Percentiles rank a stretch among this genome's conserved stretches.
Conservation (phyloP, 805 yeast species). For the Yarrowia porcina region DNA sequence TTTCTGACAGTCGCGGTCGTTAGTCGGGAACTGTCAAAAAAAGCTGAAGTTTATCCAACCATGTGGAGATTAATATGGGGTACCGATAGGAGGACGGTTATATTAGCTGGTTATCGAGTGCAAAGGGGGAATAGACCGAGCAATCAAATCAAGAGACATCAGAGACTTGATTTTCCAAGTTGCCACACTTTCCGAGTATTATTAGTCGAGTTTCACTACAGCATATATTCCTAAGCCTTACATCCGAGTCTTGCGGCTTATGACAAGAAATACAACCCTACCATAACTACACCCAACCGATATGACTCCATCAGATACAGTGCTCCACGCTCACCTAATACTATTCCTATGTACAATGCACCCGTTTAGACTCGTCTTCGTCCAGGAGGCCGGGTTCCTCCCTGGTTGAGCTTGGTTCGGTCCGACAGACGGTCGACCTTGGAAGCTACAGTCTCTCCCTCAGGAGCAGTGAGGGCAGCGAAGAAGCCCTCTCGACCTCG, state of each 20-base stretch:
- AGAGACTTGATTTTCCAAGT: too few relatives aligned
- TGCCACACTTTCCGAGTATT: too few relatives aligned
- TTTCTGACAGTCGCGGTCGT: neutral
- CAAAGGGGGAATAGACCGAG: neutral
- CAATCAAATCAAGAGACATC: neutral
- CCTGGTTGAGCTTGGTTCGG: slow-evolving; percentile 78
- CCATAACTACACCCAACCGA: too few relatives aligned
- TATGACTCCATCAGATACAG: too few relatives aligned
- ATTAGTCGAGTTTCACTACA: too few relatives aligned
- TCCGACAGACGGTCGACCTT: slow-evolving; percentile 71
- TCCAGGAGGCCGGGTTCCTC: slow-evolving; percentile 86
- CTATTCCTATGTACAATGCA: slow-evolving; percentile 21
- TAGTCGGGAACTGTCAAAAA: neutral
- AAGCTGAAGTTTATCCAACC: neutral
- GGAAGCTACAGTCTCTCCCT: slow-evolving; percentile 69
- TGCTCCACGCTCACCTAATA: too few relatives aligned
- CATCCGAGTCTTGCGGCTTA: neutral
- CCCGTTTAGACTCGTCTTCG: slow-evolving; percentile 48
- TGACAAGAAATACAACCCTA: too few relatives aligned
- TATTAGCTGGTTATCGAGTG: neutral
- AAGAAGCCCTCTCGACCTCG: slow-evolving; percentile 85
- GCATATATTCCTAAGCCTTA: neutral
- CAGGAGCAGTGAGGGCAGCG: slow-evolving; percentile 82
- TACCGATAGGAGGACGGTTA: neutral
- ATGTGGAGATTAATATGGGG: neutral